Evolutionary conservation across 2,329 filamentous ascomycete species (phyloP).

Genomic region (Ophiostoma ulmi): DNA sequence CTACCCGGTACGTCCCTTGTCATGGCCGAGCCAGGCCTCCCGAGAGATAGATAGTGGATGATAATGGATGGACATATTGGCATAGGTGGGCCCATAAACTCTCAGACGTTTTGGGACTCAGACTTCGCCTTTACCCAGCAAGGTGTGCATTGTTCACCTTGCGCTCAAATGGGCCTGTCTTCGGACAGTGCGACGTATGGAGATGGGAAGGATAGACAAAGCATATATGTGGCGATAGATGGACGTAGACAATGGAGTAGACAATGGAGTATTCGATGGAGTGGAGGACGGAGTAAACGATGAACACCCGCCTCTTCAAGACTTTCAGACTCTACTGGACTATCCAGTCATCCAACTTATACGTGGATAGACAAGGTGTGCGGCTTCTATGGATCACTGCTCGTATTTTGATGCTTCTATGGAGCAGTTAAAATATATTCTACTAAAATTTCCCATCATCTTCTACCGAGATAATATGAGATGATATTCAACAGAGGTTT

Average conservation of each 20-base stretch:
- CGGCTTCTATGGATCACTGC: neutral
- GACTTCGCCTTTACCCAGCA: neutral
- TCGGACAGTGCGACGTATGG: neutral
- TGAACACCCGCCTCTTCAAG: neutral
- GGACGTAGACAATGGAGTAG: neutral
- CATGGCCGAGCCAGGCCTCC: slow-evolving; percentile 7
- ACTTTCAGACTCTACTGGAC: neutral
- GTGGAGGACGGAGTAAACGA: neutral
- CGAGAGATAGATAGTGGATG: neutral
- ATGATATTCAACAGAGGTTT: neutral
- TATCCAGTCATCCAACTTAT: neutral
- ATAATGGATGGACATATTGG: neutral
- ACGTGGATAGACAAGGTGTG: neutral
- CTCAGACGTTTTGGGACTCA: neutral
- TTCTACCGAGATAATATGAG: too few species aligned
- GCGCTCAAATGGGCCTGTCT: slow-evolving; percentile 6
- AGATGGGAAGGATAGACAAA: neutral
- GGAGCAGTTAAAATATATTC: too few species aligned
- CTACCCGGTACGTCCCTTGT: neutral
- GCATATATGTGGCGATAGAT: neutral
- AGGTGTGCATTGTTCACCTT: slow-evolving; percentile 9
- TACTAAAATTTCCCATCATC: too few species aligned
- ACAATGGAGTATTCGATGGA: neutral
- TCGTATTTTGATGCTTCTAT: neutral
- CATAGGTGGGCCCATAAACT: neutral